Evolutionary conservation across 768 basidiomycete genomes (phyloP).

Genomic region (Tulasnella sp.): DNA sequence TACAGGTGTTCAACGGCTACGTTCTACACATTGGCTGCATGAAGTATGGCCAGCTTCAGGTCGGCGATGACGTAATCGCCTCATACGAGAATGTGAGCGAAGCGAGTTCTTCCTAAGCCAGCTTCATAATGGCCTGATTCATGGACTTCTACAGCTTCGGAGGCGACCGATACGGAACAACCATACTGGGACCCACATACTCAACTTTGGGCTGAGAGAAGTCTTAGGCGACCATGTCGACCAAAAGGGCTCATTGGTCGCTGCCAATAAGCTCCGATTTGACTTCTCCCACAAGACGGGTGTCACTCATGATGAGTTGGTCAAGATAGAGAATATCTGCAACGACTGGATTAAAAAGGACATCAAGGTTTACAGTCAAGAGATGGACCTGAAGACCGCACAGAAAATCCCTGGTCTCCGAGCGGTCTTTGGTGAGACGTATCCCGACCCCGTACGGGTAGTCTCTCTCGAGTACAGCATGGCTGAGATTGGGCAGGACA

Average conservation of each 20-base stretch:
- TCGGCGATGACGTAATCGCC: slow-evolving; percentile 74
- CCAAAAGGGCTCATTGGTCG: slow-evolving; percentile 95
- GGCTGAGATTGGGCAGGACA: slow-evolving; percentile 74
- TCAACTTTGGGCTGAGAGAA: slow-evolving; percentile 88
- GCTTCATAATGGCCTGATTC: neutral
- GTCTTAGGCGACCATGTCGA: slow-evolving; percentile 95
- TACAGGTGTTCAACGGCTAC: slow-evolving; percentile 91
- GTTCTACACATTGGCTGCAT: slow-evolving; percentile 85
- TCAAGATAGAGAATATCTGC: slow-evolving; percentile 72
- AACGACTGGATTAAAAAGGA: slow-evolving; percentile 85
- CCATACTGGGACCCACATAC: slow-evolving; percentile 96
- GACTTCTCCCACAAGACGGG: slow-evolving; percentile 96
- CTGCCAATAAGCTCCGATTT: slow-evolving; percentile 90
- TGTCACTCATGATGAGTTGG: slow-evolving; percentile 63
- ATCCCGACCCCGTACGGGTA: slow-evolving; percentile 94
- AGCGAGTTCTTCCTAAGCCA: neutral
- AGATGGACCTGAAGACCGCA: slow-evolving; percentile 65
- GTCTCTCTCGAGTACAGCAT: slow-evolving; percentile 83
- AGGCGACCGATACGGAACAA: slow-evolving; percentile 95
- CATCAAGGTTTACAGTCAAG: slow-evolving; percentile 79
- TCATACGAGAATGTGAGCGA: slow-evolving; percentile 80
- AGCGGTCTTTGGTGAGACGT: slow-evolving; percentile 95
- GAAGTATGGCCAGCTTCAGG: slow-evolving; percentile 72
- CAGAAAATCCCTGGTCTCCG: slow-evolving; percentile 85
- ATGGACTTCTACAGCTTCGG: slow-evolving; percentile 46